These are phyloP conservation scores for Musa acuminata DNA, from an alignment of 176 grass and related monocot species.

Conservation along the genomic window DNA sequence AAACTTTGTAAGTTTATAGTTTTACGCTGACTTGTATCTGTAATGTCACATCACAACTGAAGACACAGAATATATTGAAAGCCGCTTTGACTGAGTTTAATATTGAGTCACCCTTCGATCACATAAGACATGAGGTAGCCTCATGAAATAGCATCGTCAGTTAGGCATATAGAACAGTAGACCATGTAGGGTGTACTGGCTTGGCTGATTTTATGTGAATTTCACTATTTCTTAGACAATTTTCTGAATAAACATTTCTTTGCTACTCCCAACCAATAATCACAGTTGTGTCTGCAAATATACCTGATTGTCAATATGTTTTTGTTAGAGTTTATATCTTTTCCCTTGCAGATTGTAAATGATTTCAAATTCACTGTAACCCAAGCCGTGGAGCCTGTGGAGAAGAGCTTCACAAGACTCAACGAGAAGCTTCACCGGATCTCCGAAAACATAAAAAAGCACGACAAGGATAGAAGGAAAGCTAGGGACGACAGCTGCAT, in stretches of 20 bases:
- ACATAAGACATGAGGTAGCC: neutral
- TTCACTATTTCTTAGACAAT: neutral
- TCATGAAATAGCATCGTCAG: neutral
- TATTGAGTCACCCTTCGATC: neutral
- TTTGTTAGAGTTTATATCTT: neutral
- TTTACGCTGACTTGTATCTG: too few species aligned
- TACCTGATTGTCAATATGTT: neutral
- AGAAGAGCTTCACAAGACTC: slow-evolving; percentile 68
- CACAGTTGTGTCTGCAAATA: neutral
- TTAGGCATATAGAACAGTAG: neutral
- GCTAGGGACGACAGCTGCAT: slow-evolving; percentile 77
- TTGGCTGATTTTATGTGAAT: neutral
- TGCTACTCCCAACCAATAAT: too few species aligned
- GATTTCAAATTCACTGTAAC: slow-evolving; percentile 93
- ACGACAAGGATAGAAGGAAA: slow-evolving; percentile 38
- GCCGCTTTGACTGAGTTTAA: neutral
- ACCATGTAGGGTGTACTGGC: neutral
- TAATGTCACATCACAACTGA: too few species aligned
- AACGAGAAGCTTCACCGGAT: slow-evolving; percentile 30
- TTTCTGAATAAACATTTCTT: too few species aligned
- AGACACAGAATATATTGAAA: neutral
- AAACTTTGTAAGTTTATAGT: slow-evolving; percentile 3
- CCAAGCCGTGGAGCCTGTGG: slow-evolving; percentile 74
- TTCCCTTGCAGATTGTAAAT: slow-evolving; percentile 58
- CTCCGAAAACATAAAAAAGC: slow-evolving; percentile 46